phyloP scores from a whole-genome alignment of 1,139 yeast genomes.

The Scheffersomyces titani region DNA sequence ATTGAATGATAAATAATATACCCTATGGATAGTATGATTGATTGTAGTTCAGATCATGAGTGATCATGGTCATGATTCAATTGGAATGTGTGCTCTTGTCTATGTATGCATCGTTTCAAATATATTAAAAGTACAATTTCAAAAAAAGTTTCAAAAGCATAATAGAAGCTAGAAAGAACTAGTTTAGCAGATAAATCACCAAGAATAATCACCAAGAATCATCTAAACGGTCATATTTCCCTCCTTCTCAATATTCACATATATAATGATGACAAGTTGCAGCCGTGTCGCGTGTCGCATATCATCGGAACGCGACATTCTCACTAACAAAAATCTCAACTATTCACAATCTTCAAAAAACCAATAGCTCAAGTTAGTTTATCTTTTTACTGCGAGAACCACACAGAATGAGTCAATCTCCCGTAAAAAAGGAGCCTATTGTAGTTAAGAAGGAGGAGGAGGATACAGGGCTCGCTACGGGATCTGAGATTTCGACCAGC shows the following conservation, averaged over 20 bases:
- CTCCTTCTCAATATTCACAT: neutral
- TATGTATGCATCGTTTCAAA: no score
- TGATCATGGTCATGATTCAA: no score
- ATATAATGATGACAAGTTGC: neutral
- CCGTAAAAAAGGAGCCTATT: conserved; percentile 26
- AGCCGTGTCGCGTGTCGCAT: neutral
- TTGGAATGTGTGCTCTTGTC: no score
- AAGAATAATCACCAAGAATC: neutral
- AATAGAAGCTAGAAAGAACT: no score
- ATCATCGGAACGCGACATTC: neutral
- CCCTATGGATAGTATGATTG: no score
- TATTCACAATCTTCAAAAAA: neutral
- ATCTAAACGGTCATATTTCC: neutral
- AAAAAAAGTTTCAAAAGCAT: no score
- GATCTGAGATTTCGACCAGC: conserved; percentile 3
- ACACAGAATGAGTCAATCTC: conserved; percentile 22
- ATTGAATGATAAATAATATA: no score
- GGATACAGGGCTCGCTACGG: conserved; percentile 2
- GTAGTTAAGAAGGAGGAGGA: conserved; percentile 24
- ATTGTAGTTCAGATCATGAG: no score
- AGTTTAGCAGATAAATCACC: no score
- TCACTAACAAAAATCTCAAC: neutral
- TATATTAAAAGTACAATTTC: no score
- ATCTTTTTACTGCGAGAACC: neutral
- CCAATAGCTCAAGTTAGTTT: neutral